Evolutionary conservation across 176 grass and related monocot genomes (phyloP), one percentile per base, ranked within the genome.

Genomic region (Musa itinerans): DNA sequence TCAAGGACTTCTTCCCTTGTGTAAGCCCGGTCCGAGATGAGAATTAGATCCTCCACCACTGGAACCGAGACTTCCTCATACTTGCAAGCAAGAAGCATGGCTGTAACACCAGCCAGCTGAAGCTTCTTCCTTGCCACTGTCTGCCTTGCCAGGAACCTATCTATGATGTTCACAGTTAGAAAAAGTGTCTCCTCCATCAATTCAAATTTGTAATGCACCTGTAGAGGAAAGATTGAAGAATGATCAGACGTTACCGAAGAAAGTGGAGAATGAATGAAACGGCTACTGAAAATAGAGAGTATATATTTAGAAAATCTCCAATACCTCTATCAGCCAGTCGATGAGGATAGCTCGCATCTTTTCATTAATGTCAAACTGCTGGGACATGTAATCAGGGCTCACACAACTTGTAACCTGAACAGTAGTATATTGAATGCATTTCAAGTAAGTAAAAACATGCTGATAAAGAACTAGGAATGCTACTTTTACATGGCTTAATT

Each of bases 191-290:
- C 88, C 4, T 94, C 82, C 90, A 99, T 89, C 49, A 99, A 77
- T 15, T 94, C 90, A 77, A 99, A 94, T 78, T 91, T 99, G 80
- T 94, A 92, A 75, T 99, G 90, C 20, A 99, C 83, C 95, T 99
- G 83, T 49, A 50, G 72, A 75, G 25, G 52, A n/a, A 83, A 53
- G 20, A 85, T 22, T 15, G 26, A 75, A 73, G 52, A 67, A 52
- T n/a, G 52, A 19, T 14, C 11, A 71, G 14, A 19, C 11, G 2
- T 62, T 73, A 27, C 48, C 55, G 21, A 22, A 80, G 54, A 69
- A 75, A 53, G 2, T 20, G 15, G 65, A 5, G 59, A 24, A 83
- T 16, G 11, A 86, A 73, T 2, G 14, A 59, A 52, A 29, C 54
- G 12, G 22, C 50, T 23, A 53, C 59, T 49, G 34, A 65, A 54